A percentile compares a stretch with the other conserved stretches of the same genome.
Conservation (phyloP, 2,329 filamentous ascomycete genomes). For the Botryosphaeria dothidea region DNA sequence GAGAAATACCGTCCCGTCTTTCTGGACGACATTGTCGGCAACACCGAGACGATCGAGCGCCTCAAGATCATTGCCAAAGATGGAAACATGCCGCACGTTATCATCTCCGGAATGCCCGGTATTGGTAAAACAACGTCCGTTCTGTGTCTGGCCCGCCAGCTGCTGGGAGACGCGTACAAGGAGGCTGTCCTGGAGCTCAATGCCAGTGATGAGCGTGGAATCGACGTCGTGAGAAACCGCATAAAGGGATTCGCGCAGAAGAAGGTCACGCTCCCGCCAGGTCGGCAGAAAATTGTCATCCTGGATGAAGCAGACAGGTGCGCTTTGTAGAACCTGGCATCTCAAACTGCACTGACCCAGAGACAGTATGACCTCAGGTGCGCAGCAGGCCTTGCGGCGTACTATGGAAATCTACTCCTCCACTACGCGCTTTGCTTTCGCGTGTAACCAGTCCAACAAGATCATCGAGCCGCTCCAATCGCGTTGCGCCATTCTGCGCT, state of each 20-base stretch:
- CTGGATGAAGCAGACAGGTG: constrained; percentile 92
- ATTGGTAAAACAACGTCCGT: constrained; percentile 98
- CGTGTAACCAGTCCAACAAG: constrained; percentile 98
- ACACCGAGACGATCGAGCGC: constrained; percentile 95
- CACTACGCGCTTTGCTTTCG: constrained; percentile 95
- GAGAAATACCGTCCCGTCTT: constrained; percentile 97
- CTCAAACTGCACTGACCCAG: not conserved
- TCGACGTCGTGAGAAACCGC: constrained; percentile 93
- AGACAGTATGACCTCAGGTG: constrained; percentile 83
- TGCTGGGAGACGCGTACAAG: constrained; percentile 92
- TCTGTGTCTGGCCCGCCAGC: constrained; percentile 85
- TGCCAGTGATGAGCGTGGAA: constrained; percentile 93
- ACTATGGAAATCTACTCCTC: constrained; percentile 99
- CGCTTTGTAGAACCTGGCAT: constrained; percentile 19
- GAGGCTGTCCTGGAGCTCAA: constrained; percentile 97
- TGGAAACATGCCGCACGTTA: constrained; percentile 98
- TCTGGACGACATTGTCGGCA: constrained; percentile 95
- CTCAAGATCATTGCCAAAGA: constrained; percentile 98
- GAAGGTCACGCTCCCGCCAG: constrained; percentile 90
- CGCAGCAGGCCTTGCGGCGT: constrained; percentile 88
- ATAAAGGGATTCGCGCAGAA: constrained; percentile 99
- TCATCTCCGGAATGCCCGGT: constrained; percentile 99
- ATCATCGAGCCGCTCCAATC: constrained; percentile 99
- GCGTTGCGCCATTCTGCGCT: constrained; percentile 91
- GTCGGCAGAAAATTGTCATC: constrained; percentile 94